Evolutionary conservation across 345 rosid species (phyloP).

Genomic region (Linum tenue): DNA sequence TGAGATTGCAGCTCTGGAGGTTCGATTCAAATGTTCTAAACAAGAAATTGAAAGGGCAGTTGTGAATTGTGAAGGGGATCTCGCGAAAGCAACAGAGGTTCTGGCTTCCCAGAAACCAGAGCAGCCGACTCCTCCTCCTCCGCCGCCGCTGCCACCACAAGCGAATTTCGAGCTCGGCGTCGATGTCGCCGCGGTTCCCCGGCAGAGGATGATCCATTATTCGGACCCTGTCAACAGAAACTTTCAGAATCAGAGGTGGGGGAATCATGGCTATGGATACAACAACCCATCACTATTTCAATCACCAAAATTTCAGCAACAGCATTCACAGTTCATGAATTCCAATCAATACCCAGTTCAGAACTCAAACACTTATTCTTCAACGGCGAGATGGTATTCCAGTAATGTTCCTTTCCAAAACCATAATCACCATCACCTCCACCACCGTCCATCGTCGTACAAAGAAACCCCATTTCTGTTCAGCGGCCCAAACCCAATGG

Average conservation of each 20-base stretch:
- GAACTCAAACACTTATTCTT: conserved; percentile 15
- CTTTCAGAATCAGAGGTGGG: conserved; percentile 24
- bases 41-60: conserved; percentile 45
- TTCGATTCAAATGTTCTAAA: conserved; percentile 34
- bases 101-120: conserved; percentile 24
- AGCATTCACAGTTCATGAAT: conserved; percentile 25
- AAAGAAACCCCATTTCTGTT: conserved; percentile 20
- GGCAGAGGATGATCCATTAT: conserved; percentile 16
- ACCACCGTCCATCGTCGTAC: conserved; percentile 21
- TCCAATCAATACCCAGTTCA: conserved; percentile 21
- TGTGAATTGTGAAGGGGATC: conserved; percentile 42
- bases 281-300: neutral
- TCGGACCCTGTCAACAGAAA: conserved; percentile 23
- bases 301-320: conserved; percentile 17
- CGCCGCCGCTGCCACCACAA: conserved; percentile 18
- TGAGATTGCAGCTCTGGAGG: conserved; percentile 29
- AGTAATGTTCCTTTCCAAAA: conserved; percentile 16
- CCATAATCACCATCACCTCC: conserved; percentile 23
- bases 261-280: neutral
- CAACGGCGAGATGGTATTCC: conserved; percentile 26
- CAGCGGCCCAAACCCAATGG: conserved; percentile 8
- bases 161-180: conserved; percentile 14
- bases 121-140: conserved; percentile 9
- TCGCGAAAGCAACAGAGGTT: conserved; percentile 32
- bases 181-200: conserved; percentile 14